Conservation (phyloP, 164 flowering plant species). For the Warburgia ugandensis region DNA sequence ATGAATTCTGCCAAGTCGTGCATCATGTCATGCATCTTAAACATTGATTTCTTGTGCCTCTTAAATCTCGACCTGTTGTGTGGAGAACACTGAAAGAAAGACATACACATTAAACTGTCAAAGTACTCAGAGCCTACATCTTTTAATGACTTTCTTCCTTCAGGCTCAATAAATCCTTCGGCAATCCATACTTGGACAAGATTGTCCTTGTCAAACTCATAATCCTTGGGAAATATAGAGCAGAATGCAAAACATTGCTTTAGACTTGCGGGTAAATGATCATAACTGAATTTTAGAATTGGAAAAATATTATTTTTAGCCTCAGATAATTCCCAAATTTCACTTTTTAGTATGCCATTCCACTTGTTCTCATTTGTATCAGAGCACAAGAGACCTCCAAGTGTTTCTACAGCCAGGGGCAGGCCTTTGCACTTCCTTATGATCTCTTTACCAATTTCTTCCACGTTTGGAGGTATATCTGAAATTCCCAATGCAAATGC, state of each 20-base stretch:
- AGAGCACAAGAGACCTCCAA: constrained; percentile 11
- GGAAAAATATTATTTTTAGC: constrained; percentile 1
- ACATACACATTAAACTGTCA: constrained; percentile 6
- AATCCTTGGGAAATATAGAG: constrained; percentile 17
- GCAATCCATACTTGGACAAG: constrained; percentile 20
- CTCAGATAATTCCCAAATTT: constrained; percentile 13
- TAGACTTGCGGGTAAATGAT: constrained; percentile 12
- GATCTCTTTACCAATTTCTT: constrained; percentile 2
- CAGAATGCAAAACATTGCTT: constrained; percentile 19
- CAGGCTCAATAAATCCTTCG: constrained; percentile 10
- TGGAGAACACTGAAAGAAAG: constrained; percentile 1
- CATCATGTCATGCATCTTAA: constrained; percentile 7
- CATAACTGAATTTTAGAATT: constrained; percentile 15
- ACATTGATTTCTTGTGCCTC: not conserved
- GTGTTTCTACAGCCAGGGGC: constrained; percentile 11
- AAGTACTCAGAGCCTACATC: constrained; percentile 9
- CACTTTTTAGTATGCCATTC: constrained; percentile 4
- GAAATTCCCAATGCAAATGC: not conserved
- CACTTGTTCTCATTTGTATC: constrained; percentile 8
- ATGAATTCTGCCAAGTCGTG: constrained; percentile 7
- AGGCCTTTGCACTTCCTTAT: constrained; percentile 16
- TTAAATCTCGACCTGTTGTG: not conserved
- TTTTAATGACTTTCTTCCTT: constrained; percentile 3
- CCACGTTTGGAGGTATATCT: constrained; percentile 1
- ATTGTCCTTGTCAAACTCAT: constrained; percentile 1